Conservation (phyloP, 2,329 filamentous ascomycete genomes). For the Claviceps sp. region DNA sequence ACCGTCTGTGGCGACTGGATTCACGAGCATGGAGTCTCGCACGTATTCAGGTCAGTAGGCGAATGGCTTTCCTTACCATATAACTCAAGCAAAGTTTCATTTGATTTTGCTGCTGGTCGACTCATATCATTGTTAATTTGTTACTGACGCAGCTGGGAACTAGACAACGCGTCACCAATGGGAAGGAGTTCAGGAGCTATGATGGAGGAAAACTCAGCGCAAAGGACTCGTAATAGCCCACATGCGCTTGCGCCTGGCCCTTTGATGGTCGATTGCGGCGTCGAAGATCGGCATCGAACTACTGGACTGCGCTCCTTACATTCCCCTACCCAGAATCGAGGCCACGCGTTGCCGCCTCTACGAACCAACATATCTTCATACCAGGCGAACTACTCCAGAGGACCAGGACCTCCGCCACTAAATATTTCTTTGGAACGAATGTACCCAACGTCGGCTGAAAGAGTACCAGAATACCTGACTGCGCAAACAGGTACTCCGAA, state of each 20-base stretch:
- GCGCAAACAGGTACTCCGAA: conserved; percentile 43
- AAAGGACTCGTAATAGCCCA: conserved; percentile 33
- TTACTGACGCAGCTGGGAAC: background rate
- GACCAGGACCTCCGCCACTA: conserved; percentile 39
- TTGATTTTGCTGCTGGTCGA: background rate
- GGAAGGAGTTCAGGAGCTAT: conserved; percentile 28
- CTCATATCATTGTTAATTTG: background rate
- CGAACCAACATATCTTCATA: conserved; percentile 1
- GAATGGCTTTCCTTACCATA: background rate
- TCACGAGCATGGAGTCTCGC: conserved; percentile 35
- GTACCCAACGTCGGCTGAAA: conserved; percentile 16
- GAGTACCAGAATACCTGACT: conserved; percentile 34
- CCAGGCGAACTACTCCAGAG: conserved; percentile 35
- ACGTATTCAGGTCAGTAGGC: conserved; percentile 36
- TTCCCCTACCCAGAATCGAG: conserved; percentile 27
- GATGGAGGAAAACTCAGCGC: conserved; percentile 24
- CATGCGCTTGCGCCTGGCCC: conserved; percentile 35
- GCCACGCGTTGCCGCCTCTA: conserved; percentile 28
- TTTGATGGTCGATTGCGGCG: conserved; percentile 28
- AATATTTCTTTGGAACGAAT: conserved; percentile 27
- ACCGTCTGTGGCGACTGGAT: conserved; percentile 18
- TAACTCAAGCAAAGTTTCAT: background rate
- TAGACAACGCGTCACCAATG: background rate
- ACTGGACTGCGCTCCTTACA: conserved; percentile 13
- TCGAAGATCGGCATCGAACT: conserved; percentile 21